Evolutionary conservation across 2,329 filamentous ascomycete species (phyloP), one percentile per base, ranked within the genome.

Genomic region (Aspergillus udagawae): DNA sequence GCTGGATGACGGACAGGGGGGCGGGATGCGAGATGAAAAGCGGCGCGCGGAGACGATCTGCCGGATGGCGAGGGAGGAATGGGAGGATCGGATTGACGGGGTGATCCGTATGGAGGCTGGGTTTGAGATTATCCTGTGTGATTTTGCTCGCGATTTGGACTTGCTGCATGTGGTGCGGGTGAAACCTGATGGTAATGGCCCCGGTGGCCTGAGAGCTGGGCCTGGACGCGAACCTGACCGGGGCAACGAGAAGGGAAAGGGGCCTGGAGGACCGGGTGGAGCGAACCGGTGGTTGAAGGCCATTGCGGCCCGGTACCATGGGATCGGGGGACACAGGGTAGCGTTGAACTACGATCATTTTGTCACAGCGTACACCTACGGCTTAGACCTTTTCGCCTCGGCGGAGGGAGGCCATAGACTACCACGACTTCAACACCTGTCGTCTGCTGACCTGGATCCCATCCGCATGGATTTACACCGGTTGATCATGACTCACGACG

Each of bases 81-180:
- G 82, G 82, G 3, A 78, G 20, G 68, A 67, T 42, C 75, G 74
- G 17, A 73, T 89, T 23, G 84, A 90, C 64, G 86, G 86, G 0
- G 76, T 89, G 47, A 71, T 90, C 9, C 81, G 87, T 14, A 86
- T 86, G 79, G 88, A 91, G 67, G 80, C 81, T 10, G 88, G 88
- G 0, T 90, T 90, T 60, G 88, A 91, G 70, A 79, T 89, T 52
- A 86, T 90, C 53, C 76, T 88, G 23, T 90, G 87, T 71, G 76
- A 87, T 54, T 90, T 91, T 64, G 70, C 69, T 10, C 63, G 70
- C 17, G 66, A 75, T 60, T 59, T 81, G 1, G 67, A 77, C 6
- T 56, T 73, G 14, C 64, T 74, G 1, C 67, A 67, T n/a, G 73
- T 77, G 27, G 70, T 66, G 8, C 64, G 64, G 41, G 65, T 65